Conservation (phyloP, 306 rosid species). For the Castanospermum australe region DNA sequence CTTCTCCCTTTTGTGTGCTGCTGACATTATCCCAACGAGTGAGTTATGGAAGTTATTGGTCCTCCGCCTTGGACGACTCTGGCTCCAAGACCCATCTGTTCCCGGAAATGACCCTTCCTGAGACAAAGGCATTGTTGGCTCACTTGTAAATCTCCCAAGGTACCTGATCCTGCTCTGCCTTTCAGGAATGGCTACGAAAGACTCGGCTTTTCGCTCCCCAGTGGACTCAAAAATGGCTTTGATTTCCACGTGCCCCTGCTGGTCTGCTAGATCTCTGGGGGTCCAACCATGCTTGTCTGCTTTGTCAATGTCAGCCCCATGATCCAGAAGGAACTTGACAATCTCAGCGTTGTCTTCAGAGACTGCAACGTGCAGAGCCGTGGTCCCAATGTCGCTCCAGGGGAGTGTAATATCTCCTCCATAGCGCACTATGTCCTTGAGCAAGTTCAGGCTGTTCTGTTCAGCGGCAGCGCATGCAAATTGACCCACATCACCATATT, state of each 20-base stretch:
- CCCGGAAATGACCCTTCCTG: slow-evolving; percentile 42
- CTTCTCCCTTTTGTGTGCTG: slow-evolving; percentile 55
- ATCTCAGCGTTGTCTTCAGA: slow-evolving; percentile 62
- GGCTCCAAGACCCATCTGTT: slow-evolving; percentile 45
- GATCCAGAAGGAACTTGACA: slow-evolving; percentile 60
- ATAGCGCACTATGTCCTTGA: slow-evolving; percentile 47
- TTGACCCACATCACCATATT: slow-evolving; percentile 57
- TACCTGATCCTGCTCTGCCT: slow-evolving; percentile 30
- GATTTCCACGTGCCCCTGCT: slow-evolving; percentile 74
- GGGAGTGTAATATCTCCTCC: slow-evolving; percentile 68
- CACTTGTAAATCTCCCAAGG: slow-evolving; percentile 73
- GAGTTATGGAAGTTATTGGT: slow-evolving; percentile 70
- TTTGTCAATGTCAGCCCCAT: slow-evolving; percentile 67
- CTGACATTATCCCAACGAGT: slow-evolving; percentile 77
- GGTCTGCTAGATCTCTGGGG: slow-evolving; percentile 77
- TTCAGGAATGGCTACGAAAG: slow-evolving; percentile 41
- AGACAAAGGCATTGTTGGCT: slow-evolving; percentile 60
- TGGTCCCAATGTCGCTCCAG: slow-evolving; percentile 39
- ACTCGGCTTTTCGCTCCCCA: slow-evolving; percentile 39
- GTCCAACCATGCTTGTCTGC: slow-evolving; percentile 70
- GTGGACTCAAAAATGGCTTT: slow-evolving; percentile 51
- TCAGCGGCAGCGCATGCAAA: slow-evolving; percentile 71
- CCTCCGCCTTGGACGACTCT: slow-evolving; percentile 63
- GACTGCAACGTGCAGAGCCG: slow-evolving; percentile 85
- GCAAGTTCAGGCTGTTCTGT: slow-evolving; percentile 54